Base-by-base conservation (phyloP, 2,329 filamentous ascomycete genomes). In the Clonostachys solani region DNA sequence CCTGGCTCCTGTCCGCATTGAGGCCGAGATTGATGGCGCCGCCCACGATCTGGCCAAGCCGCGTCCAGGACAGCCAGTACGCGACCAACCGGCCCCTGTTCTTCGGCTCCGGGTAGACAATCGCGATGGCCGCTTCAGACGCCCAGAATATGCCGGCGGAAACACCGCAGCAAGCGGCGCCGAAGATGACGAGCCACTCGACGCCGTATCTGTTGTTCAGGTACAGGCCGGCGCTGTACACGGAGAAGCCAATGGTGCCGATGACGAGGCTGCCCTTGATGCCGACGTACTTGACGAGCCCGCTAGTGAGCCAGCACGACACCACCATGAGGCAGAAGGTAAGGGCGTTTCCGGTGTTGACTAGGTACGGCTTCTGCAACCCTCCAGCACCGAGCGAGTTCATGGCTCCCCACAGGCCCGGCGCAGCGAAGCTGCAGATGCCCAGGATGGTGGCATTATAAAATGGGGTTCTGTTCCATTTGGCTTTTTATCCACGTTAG, bases 361-460 rank as follows among this genome's bases (percentile, higher is more conserved):
- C 80, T 0, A 87, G 72, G 52, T 81, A 76, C 0, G 85, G 85
- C 16, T 74, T 73, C 51, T 81, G 73, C 18, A 77, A 72, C 2
- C 85, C 85, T 44, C 58, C 58, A 4, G 58, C 58, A 3, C 58
- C 58, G 5, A 60, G 49, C 19, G 50, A 51, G 18, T 56, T 57
- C 6, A 61, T 62, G 3, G 60, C 60, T 5, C 75, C 77, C 74
- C 75, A 78, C 3, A 78, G 57, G 0, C 71, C 71, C 0, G 71
- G 71, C 0, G 69, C 69, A 41, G 74, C 62, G 53, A 77, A 77
- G 5, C 72, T 74, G 1, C 75, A 74, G n/a, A 63, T 65, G 16
- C 73, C 73, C 42, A 77, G 74, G 15, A 77, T 56, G 0, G 60
- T 62, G 5, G 57, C 57, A 46, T 62, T 62, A 45, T 59, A 62